Base-by-base conservation (phyloP, 257 asterid species). In the Ilex aquifolium region DNA sequence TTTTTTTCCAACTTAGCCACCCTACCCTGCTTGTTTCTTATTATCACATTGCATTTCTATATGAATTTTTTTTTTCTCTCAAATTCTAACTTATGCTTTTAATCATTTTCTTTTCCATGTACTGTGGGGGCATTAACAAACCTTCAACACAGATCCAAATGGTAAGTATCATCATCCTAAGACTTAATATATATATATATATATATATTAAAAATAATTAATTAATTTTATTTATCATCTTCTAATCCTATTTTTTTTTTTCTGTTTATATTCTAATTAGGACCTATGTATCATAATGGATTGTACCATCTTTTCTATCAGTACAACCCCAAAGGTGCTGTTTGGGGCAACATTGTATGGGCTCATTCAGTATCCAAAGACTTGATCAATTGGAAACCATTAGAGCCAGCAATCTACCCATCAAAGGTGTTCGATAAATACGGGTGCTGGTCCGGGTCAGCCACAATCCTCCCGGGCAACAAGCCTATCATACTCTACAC, bases 371-470 rank as follows among this genome's bases (percentile, higher is more conserved):
- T 91, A 1, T 91, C 98, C 4, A 72, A 63, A 39, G 88, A 91
- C 68, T 69, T 91, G 15, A 79, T 91, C 49, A 85, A 82, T 64
- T 91, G 98, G 98, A 56, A 73, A 50, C 77, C 42, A 50, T 50
- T 90, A 0, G 83, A 82, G 21, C 71, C 54, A 0, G 98, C 95
- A 1, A 81, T 91, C 48, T 76, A 53, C 67, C 95, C 96, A 0
- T 80, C 94, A 1, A 76, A 83, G 49, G 83, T 88, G 31, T 91
- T 74, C 51, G 95, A 88, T 65, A 56, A 71, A 51, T 76, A 58
- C 39, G 96, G 97, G 0, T 80, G 90, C 44, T 88, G 89, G 87
- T 84, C 95, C 13, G 98, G 96, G 2, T 91, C 96, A 2, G 86
- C 95, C 66, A 85, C 98, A 0, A 31, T 88, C 40, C 83, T 80